These are phyloP conservation scores for Aureoboletus auriporus DNA, from an alignment of 768 basidiomycete genomes.

Conservation along the genomic window DNA sequence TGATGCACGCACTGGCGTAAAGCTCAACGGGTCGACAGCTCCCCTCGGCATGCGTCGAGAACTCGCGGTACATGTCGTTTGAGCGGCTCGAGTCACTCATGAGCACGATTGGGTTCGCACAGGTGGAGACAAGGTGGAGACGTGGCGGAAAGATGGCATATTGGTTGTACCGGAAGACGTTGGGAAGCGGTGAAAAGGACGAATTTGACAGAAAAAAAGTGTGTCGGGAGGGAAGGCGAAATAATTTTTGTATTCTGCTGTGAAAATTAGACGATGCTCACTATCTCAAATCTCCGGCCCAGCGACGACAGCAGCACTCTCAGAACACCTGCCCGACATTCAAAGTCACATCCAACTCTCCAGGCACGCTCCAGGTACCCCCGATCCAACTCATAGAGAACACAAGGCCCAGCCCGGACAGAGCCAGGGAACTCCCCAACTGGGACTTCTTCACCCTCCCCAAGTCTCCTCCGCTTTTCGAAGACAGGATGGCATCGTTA, in stretches of 20 bases:
- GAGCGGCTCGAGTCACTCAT: slow-evolving; percentile 56
- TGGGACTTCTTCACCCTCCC: background rate
- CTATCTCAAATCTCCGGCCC: slow-evolving; percentile 28
- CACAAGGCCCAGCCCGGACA: slow-evolving; percentile 28
- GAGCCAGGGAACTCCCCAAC: background rate
- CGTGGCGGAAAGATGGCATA: slow-evolving; percentile 82
- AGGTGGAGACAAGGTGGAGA: slow-evolving; percentile 59
- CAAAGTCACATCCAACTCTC: slow-evolving; percentile 47
- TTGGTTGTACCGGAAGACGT: slow-evolving; percentile 66
- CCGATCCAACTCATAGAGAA: slow-evolving; percentile 34
- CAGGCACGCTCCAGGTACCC: slow-evolving; percentile 66
- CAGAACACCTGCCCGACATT: slow-evolving; percentile 33
- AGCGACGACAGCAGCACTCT: slow-evolving; percentile 23
- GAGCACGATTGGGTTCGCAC: slow-evolving; percentile 57
- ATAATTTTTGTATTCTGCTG: slow-evolving; percentile 71
- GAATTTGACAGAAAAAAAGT: slow-evolving; percentile 52
- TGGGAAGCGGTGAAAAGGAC: slow-evolving; percentile 1
- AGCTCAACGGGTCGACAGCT: slow-evolving; percentile 45
- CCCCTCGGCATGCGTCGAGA: slow-evolving; percentile 78
- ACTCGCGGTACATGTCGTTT: slow-evolving; percentile 78
- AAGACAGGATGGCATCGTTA: no score
- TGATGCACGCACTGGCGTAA: background rate
- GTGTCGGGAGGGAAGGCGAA: slow-evolving; percentile 64
- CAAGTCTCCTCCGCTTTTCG: no score
- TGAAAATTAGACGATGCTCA: slow-evolving; percentile 27